phyloP scores from a whole-genome alignment of 2,329 filamentous ascomycete species.

The Cladosporium sp. region DNA sequence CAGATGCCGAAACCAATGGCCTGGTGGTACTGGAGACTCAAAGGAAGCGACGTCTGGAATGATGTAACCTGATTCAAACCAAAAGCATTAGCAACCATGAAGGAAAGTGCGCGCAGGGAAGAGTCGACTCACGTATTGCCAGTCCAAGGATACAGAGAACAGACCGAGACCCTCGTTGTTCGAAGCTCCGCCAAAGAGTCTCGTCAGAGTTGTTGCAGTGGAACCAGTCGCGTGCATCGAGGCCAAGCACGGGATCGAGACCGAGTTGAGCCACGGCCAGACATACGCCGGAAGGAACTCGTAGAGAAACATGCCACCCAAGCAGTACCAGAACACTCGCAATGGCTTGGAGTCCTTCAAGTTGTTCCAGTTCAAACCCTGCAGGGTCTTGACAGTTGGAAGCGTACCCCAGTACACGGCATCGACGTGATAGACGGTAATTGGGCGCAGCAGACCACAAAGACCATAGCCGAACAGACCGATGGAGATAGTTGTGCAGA shows the following conservation, averaged over 20 bases:
- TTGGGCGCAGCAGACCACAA: slow-evolving; percentile 54
- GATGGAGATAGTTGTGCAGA: slow-evolving; percentile 55
- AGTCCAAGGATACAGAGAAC: slow-evolving; percentile 54
- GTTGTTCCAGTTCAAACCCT: slow-evolving; percentile 56
- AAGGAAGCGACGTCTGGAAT: slow-evolving; percentile 52
- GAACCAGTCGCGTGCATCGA: slow-evolving; percentile 52
- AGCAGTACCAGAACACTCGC: slow-evolving; percentile 53
- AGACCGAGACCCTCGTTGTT: slow-evolving; percentile 56
- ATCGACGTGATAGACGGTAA: slow-evolving; percentile 58
- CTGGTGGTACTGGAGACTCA: slow-evolving; percentile 48
- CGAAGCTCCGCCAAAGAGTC: slow-evolving; percentile 53
- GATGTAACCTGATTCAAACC: slow-evolving; percentile 48
- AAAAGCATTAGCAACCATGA: neutral
- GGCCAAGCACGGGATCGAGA: slow-evolving; percentile 57
- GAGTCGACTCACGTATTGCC: slow-evolving; percentile 44
- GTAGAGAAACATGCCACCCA: slow-evolving; percentile 49
- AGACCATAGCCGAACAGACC: slow-evolving; percentile 58
- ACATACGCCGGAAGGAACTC: slow-evolving; percentile 59
- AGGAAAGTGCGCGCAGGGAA: neutral
- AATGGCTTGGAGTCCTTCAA: slow-evolving; percentile 54
- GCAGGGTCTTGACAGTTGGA: slow-evolving; percentile 55
- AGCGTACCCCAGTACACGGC: slow-evolving; percentile 58
- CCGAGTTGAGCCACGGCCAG: slow-evolving; percentile 56
- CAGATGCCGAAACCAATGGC: slow-evolving; percentile 51
- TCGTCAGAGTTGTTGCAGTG: slow-evolving; percentile 48